A percentile compares a stretch with the other conserved stretches of the same genome.
Conservation (phyloP, 1,139 yeast species). For the Eremothecium gossypii region DNA sequence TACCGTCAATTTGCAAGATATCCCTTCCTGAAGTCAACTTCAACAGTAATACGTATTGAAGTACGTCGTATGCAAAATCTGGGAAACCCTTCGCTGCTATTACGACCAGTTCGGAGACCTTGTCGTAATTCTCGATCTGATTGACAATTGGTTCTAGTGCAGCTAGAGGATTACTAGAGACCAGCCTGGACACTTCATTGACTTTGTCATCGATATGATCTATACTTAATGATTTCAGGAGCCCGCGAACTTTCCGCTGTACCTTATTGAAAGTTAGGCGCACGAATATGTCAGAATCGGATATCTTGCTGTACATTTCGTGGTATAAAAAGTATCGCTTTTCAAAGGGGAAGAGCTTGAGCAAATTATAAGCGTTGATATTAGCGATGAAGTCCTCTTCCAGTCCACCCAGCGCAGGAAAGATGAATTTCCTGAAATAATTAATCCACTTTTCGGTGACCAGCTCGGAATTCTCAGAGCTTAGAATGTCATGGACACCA, state of each 20-base stretch:
- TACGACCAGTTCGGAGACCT: constrained; percentile 67
- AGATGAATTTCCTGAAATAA: constrained; percentile 54
- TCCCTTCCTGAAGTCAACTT: constrained; percentile 65
- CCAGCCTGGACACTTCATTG: constrained; percentile 67
- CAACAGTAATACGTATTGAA: constrained; percentile 64
- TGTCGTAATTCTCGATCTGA: constrained; percentile 88
- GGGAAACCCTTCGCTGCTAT: constrained; percentile 75
- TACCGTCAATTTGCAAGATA: constrained; percentile 67
- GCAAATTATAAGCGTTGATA: constrained; percentile 49
- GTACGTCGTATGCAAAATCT: constrained; percentile 75
- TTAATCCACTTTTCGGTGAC: constrained; percentile 45
- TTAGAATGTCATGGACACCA: constrained; percentile 35
- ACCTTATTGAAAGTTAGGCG: constrained; percentile 60
- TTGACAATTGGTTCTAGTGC: constrained; percentile 54
- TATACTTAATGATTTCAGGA: constrained; percentile 77
- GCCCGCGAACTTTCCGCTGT: constrained; percentile 73
- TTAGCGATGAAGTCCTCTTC: constrained; percentile 55
- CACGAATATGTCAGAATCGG: constrained; percentile 47
- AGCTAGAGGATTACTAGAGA: constrained; percentile 76
- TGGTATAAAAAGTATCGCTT: constrained; percentile 76
- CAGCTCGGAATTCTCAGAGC: constrained; percentile 17
- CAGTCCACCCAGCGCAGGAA: constrained; percentile 58
- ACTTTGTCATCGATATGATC: constrained; percentile 73
- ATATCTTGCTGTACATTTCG: constrained; percentile 53
- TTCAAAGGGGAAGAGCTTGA: constrained; percentile 49